phyloP scores from a whole-genome alignment of 2,329 filamentous ascomycete species.

The Ceratocystis diversiconidia region DNA sequence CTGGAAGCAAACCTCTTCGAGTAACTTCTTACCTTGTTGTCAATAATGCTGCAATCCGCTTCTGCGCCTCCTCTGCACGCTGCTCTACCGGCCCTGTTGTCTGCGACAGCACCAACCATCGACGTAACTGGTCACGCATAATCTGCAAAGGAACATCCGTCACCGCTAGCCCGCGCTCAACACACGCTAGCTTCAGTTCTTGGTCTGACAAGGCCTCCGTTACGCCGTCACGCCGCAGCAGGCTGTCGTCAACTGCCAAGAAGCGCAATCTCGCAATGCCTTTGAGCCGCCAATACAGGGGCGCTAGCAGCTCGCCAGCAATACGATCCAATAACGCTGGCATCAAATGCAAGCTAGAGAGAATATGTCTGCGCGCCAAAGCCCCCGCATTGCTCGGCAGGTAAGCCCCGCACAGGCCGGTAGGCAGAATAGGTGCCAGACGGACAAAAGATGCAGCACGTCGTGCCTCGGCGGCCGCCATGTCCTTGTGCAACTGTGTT shows the following conservation, averaged over 20 bases:
- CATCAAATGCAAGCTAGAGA: conserved; percentile 33
- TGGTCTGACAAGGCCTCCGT: conserved; percentile 41
- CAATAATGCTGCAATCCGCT: conserved; percentile 29
- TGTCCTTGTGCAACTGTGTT: conserved; percentile 43
- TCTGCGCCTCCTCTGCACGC: conserved; percentile 25
- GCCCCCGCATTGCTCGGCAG: conserved; percentile 2
- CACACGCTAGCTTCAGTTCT: conserved; percentile 57
- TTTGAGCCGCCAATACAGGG: conserved; percentile 38
- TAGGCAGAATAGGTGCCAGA: conserved; percentile 25
- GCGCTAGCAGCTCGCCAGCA: conserved; percentile 34
- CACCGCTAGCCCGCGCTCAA: conserved; percentile 51
- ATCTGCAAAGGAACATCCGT: conserved; percentile 42
- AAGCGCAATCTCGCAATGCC: conserved; percentile 44
- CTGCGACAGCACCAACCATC: conserved; percentile 36
- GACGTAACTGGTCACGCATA: conserved; percentile 33
- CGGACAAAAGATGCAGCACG: conserved; percentile 36
- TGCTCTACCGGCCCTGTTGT: conserved; percentile 22
- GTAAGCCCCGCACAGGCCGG: conserved; percentile 24
- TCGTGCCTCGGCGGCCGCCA: conserved; percentile 31
- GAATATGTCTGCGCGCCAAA: conserved; percentile 27
- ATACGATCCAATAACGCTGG: conserved; percentile 36
- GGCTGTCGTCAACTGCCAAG: conserved; percentile 53
- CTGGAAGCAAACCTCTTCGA: no score
- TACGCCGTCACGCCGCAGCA: conserved; percentile 52
- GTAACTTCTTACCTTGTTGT: conserved; percentile 28